A percentile compares a stretch with the other conserved stretches of the same genome.
Conservation (phyloP, 179 eudicot species). For the Kewa caespitosa region DNA sequence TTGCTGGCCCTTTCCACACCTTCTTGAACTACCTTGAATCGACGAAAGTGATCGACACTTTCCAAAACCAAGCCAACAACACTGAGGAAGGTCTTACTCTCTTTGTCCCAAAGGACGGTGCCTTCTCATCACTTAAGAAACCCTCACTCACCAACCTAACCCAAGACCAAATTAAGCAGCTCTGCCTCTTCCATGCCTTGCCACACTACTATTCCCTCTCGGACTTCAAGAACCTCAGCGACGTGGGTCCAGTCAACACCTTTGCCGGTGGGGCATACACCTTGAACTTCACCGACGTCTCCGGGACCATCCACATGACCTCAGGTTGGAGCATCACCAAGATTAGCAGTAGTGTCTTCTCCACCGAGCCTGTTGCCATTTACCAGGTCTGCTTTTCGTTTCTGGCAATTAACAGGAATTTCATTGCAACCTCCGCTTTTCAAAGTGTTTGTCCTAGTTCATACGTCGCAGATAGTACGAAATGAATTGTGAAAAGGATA, state of each 20-base stretch:
- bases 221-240: slow-evolving; percentile 70
- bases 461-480: no score
- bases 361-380: slow-evolving; percentile 70
- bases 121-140: slow-evolving; percentile 66
- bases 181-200: slow-evolving; percentile 85
- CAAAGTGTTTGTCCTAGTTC: no score
- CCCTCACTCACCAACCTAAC: slow-evolving; percentile 80
- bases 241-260: slow-evolving; percentile 48
- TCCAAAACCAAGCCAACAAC: slow-evolving; percentile 85
- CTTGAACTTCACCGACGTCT: slow-evolving; percentile 67
- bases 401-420: no score
- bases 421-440: no score
- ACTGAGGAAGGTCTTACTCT: slow-evolving; percentile 81
- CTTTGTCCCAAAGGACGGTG: slow-evolving; percentile 68
- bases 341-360: slow-evolving; percentile 70
- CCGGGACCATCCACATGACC: slow-evolving; percentile 54
- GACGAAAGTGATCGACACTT: slow-evolving; percentile 69
- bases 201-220: slow-evolving; percentile 77
- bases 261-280: slow-evolving; percentile 69
- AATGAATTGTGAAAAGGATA: no score
- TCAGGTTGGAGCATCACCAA: slow-evolving; percentile 73
- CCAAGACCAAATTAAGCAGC: slow-evolving; percentile 60
- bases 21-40: slow-evolving; percentile 65
- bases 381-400: no score
- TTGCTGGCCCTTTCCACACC: slow-evolving; percentile 82